Base-by-base conservation (phyloP, 495 filamentous ascomycete genomes). In the Xylaria grammica region DNA sequence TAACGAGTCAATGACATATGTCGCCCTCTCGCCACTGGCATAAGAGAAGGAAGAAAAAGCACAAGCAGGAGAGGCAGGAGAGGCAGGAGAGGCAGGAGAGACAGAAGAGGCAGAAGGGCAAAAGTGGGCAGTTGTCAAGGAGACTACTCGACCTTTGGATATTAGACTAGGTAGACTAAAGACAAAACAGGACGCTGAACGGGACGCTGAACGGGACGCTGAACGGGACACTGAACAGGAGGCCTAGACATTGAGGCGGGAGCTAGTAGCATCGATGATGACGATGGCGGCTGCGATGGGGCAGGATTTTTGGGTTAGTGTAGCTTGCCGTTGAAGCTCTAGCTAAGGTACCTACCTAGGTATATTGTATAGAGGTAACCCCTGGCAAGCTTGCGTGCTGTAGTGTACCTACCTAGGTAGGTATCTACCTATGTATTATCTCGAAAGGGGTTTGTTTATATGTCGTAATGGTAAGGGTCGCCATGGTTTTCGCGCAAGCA, bases 201-300 rank as follows among this genome's bases (percentile, higher is more conserved):
- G 40, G 40, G 17, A 42, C 6, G 45, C 10, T n/a, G 22, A 20
- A 5, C 45, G 7, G 22, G 17, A 22, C 3, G 19, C 45, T n/a
- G n/a, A n/a, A n/a, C n/a, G 40, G 40, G 17, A 42, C 6, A 19
- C 10, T n/a, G 22, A 20, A 5, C 45, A 22, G 22, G 17, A 22
- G 4, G 19, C 45, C 30, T 8, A 8, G 54, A 45, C 2, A 19
- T 30, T 19, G 27, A 58, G 22, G 42, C 36, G 24, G 27, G 20
- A 59, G 42, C 42, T 59, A 48, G 27, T 50, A 45, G 51, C 20
- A 20, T 64, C 30, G 27, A 56, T 56, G 62, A 64, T 58, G 62
- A 56, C 56, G 54, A 64, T 48, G 46, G 51, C 50, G 62, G 53
- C 34, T 32, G 27, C 62, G n/a, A 59, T 36, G 56, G 56, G 56